Conservation (phyloP, 306 rosid species). For the Ormosia semicastrata region DNA sequence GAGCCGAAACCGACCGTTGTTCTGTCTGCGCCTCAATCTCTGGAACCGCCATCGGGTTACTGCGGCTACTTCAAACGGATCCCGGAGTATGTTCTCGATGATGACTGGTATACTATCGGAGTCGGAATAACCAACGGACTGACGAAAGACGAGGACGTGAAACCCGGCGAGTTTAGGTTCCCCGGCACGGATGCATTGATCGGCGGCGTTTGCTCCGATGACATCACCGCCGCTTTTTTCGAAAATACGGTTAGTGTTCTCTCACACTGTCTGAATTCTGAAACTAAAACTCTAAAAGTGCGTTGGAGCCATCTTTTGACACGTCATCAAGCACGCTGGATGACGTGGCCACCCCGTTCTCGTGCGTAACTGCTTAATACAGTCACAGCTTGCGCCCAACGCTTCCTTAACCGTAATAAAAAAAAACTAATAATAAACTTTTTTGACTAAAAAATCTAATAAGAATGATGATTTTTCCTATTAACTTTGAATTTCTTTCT, state of each 20-base stretch:
- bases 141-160: neutral
- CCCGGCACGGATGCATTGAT: conserved; percentile 29
- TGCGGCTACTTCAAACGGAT: conserved; percentile 34
- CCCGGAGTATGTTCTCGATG: conserved; percentile 42
- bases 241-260: conserved; percentile 53
- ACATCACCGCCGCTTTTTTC: conserved; percentile 23
- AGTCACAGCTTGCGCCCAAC: neutral
- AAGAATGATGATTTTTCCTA: neutral
- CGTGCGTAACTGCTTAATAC: neutral
- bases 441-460: neutral
- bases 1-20: neutral
- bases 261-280: neutral
- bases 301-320: conserved; percentile 7
- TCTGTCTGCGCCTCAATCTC: conserved; percentile 18
- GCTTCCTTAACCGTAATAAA: neutral
- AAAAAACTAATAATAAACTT: neutral
- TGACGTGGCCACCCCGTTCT: conserved; percentile 17
- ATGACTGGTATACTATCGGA: neutral
- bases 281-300: neutral
- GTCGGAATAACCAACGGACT: neutral
- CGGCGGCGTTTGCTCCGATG: conserved; percentile 29
- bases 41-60: neutral
- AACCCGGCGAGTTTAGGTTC: conserved; percentile 25
- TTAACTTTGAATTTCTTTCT: too few relatives aligned
- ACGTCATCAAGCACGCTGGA: neutral